Base-by-base conservation (phyloP, 2,329 filamentous ascomycete species). In the Calonectria pauciramosa region DNA sequence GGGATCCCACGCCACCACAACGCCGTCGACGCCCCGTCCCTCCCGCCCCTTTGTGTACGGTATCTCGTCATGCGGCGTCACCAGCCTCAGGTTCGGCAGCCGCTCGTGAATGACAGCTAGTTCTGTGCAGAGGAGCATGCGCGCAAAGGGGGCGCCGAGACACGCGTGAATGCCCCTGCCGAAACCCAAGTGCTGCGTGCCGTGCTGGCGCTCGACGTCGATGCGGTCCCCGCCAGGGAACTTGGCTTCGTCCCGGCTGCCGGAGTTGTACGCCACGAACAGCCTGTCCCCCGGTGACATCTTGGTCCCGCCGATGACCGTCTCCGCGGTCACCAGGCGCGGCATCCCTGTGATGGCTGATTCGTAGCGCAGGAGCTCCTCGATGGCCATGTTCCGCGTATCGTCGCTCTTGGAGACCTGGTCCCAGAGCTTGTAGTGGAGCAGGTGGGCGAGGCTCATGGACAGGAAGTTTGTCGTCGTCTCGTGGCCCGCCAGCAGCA, bases 91-190 rank as follows among this genome's bases (percentile, higher is more conserved):
- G 34, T 60, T 60, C 8, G 56, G 56, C 11, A 60, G 34, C 14
- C 56, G 56, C n/a, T 59, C 32, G 20, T 32, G 54, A 8, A 59
- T 36, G 54, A 59, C 54, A n/a, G 32, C n/a, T 14, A 41, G 20
- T 34, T 56, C 38, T 2, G 49, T 71, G 38, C 69, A 65, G 1
- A 71, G 30, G 11, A 67, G 49, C 11, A 71, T 47, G 4, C 69
- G 69, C n/a, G 60, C 69, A 71, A 71, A 67, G 3, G 69, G 69
- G 7, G 69, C 34, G 5, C 60, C 69, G 10, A 67, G 47, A 20
- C 60, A 71, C 2, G 59, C 47, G 20, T 71, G 59, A 14, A 66
- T 56, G 2, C 69, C 69, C 7, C 60, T 49, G 23, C 47, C 47
- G 47, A 71, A 71, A 5, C 26, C 69, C 1, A 71, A 20, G 11